phyloP scores from a whole-genome alignment of 108 stramenopile genomes.

The Pinguiococcus pyrenoidosus region DNA sequence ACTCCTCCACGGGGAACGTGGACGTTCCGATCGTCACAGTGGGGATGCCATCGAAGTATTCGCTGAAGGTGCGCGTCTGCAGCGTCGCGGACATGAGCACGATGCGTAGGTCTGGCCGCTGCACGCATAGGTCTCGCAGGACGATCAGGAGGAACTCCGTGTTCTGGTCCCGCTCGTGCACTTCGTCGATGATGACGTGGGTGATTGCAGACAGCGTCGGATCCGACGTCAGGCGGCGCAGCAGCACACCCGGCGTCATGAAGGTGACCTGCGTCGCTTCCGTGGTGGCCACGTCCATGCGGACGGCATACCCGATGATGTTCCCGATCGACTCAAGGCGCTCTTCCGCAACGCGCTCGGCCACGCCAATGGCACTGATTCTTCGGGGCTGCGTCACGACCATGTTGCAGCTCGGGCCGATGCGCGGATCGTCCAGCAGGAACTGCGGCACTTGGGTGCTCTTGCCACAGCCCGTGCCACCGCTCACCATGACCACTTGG shows the following conservation, averaged over 20 bases:
- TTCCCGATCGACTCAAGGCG: conserved; percentile 6
- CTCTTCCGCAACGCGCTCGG: conserved; percentile 25
- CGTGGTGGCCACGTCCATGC: not conserved
- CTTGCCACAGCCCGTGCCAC: conserved; percentile 44
- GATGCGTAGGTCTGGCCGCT: conserved; percentile 45
- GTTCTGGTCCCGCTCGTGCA: conserved; percentile 29
- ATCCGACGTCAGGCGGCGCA: conserved; percentile 21
- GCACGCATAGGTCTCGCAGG: conserved; percentile 20
- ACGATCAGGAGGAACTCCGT: conserved; percentile 41
- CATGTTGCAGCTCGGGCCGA: conserved; percentile 44
- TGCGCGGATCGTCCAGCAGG: conserved; percentile 16
- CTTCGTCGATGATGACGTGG: conserved; percentile 35
- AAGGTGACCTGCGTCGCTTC: conserved; percentile 5
- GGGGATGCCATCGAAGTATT: conserved; percentile 65
- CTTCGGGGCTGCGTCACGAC: conserved; percentile 65
- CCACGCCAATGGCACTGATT: conserved; percentile 43
- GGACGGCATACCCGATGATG: not conserved
- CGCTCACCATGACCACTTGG: conserved; percentile 15
- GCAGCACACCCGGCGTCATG: conserved; percentile 36
- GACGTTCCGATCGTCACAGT: conserved; percentile 62
- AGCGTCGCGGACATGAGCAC: conserved; percentile 82
- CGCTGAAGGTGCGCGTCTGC: conserved; percentile 60
- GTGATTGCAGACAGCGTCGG: conserved; percentile 22
- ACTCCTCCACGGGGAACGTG: conserved; percentile 57
- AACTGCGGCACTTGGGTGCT: conserved; percentile 43